phyloP scores from a whole-genome alignment of 768 basidiomycete genomes.

The Agaricus subrufescens region DNA sequence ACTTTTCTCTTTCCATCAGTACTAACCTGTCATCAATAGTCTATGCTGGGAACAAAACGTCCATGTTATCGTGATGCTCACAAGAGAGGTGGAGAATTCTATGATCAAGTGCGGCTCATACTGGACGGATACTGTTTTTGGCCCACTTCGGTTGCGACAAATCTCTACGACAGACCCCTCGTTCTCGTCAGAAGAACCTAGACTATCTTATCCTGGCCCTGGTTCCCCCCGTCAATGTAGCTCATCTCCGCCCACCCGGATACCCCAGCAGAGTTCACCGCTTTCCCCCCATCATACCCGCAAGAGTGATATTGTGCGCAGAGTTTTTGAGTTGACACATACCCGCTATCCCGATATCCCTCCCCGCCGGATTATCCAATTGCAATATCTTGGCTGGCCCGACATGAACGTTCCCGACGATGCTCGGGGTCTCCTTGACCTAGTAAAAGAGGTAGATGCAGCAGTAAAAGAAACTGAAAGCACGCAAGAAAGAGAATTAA shows the following conservation, averaged over 20 bases:
- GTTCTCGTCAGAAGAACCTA: conserved; percentile 19
- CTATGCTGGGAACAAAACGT: conserved; percentile 94
- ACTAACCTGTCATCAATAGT: conserved; percentile 29
- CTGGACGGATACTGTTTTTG: conserved; percentile 71
- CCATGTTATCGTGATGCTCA: conserved; percentile 95
- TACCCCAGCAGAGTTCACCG: conserved; percentile 19
- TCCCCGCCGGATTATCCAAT: conserved; percentile 70
- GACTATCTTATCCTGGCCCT: conserved; percentile 25
- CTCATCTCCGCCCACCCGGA: conserved; percentile 7
- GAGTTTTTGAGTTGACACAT: conserved; percentile 68
- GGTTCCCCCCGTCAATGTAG: conserved; percentile 4
- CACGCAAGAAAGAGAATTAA: conserved; percentile 11
- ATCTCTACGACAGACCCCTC: conserved; percentile 29
- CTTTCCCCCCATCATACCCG: neutral
- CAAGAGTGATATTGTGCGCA: conserved; percentile 37
- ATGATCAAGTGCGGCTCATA: conserved; percentile 90
- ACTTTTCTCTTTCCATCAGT: neutral
- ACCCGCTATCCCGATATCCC: conserved; percentile 51
- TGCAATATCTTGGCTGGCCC: conserved; percentile 95
- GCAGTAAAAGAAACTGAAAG: conserved; percentile 31
- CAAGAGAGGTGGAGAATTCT: conserved; percentile 84
- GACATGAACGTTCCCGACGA: conserved; percentile 94
- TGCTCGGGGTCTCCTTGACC: conserved; percentile 64
- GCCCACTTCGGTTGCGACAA: conserved; percentile 59
- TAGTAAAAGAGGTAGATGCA: conserved; percentile 68